Conservation (phyloP, 176 grass and related monocot genomes). For the Triticum timopheevii region DNA sequence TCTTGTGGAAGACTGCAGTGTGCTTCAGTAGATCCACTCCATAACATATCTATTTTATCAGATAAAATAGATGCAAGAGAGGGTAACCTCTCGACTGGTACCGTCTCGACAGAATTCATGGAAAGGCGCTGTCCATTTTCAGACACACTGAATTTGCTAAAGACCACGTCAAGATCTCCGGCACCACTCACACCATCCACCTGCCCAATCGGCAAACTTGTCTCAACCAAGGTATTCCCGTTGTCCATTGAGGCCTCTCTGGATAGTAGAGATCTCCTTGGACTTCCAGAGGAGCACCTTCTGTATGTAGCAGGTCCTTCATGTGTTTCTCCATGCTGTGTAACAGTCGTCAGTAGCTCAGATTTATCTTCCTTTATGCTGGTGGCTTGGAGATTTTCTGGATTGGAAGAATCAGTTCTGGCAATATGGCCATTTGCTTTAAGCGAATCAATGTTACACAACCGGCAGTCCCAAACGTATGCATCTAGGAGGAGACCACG, state of each 20-base stretch:
- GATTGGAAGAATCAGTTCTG: conserved; percentile 18
- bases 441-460: conserved; percentile 55
- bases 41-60: conserved; percentile 88
- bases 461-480: conserved; percentile 67
- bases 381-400: conserved; percentile 24
- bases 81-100: conserved; percentile 47
- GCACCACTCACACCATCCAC: conserved; percentile 38
- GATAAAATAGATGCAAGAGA: conserved; percentile 75
- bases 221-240: conserved; percentile 39
- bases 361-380: conserved; percentile 25
- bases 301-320: conserved; percentile 20
- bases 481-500: conserved; percentile 70
- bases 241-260: conserved; percentile 35
- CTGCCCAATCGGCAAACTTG: conserved; percentile 36
- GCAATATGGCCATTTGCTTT: conserved; percentile 38
- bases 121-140: conserved; percentile 10
- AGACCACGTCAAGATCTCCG: conserved; percentile 48
- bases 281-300: conserved; percentile 26
- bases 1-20: conserved; percentile 35
- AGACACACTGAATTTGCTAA: conserved; percentile 23
- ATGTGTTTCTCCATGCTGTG: conserved; percentile 14
- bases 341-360: conserved; percentile 29
- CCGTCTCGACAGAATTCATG: conserved; percentile 36
- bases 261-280: conserved; percentile 51
- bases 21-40: conserved; percentile 70